phyloP scores from a whole-genome alignment of 2,329 filamentous ascomycete species.

The Basipetospora chlamydospora region DNA sequence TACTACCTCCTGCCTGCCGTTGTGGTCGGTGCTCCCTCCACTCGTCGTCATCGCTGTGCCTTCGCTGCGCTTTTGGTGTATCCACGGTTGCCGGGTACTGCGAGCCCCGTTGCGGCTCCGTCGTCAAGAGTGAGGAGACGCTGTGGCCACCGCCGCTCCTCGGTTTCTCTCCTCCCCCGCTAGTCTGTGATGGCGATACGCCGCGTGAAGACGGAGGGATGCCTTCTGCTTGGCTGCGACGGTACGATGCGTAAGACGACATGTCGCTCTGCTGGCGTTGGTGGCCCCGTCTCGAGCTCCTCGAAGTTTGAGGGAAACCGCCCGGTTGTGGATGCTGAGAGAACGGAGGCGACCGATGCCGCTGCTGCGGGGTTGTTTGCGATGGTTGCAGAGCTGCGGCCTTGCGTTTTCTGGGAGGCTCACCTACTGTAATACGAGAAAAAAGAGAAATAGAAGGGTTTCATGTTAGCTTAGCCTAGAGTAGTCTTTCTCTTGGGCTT shows the following conservation, averaged over 20 bases:
- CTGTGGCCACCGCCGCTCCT: slow-evolving; percentile 17
- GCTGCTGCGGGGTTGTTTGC: slow-evolving; percentile 24
- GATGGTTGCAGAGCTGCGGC: slow-evolving; percentile 33
- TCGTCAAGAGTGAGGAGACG: slow-evolving; percentile 29
- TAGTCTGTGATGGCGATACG: slow-evolving; percentile 1
- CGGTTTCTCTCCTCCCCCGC: slow-evolving; percentile 5
- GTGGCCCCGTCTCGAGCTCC: slow-evolving; percentile 42
- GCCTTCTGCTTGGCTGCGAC: slow-evolving; percentile 21
- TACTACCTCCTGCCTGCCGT: not conserved
- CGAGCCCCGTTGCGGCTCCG: slow-evolving; percentile 17
- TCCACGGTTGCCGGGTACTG: too few relatives aligned
- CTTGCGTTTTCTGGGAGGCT: slow-evolving; percentile 78
- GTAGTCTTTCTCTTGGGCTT: slow-evolving; percentile 31
- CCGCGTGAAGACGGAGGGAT: slow-evolving; percentile 15
- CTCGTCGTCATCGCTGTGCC: not conserved
- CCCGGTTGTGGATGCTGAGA: slow-evolving; percentile 1
- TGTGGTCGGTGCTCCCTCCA: slow-evolving; percentile 5
- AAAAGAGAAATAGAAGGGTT: not conserved
- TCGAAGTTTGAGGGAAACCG: slow-evolving; percentile 26
- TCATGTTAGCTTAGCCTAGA: slow-evolving; percentile 6
- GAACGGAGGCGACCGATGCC: slow-evolving; percentile 4
- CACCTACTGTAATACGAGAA: slow-evolving; percentile 35
- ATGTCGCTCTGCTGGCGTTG: slow-evolving; percentile 51
- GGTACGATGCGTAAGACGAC: slow-evolving; percentile 30
- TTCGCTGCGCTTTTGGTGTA: slow-evolving; percentile 10